Conservation (phyloP, 2,329 filamentous ascomycete species). For the Chrysoporthe austroafricana region DNA sequence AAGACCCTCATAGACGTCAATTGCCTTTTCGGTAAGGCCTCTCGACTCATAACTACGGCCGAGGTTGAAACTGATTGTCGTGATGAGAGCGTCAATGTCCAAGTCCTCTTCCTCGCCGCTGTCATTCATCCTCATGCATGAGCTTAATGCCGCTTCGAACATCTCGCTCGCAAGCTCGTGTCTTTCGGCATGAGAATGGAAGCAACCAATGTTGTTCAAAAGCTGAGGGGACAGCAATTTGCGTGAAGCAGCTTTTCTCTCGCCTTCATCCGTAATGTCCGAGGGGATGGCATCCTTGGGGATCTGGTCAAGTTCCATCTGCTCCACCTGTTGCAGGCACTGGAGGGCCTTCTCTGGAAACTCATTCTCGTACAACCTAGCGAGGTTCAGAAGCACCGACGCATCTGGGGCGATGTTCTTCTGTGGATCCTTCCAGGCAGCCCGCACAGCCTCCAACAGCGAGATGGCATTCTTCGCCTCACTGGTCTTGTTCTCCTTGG, state of each 20-base stretch:
- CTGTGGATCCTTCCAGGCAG: constrained; percentile 91
- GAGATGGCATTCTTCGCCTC: constrained; percentile 86
- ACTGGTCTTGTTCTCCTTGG: constrained; percentile 83
- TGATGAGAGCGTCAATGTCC: constrained; percentile 90
- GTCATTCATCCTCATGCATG: constrained; percentile 80
- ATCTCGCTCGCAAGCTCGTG: constrained; percentile 78
- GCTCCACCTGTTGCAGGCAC: constrained; percentile 89
- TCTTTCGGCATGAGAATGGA: constrained; percentile 87
- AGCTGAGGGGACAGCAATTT: constrained; percentile 85
- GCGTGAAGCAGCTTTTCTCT: constrained; percentile 65
- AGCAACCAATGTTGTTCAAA: constrained; percentile 96
- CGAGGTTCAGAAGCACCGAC: constrained; percentile 87
- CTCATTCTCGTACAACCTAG: constrained; percentile 85
- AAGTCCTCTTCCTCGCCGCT: constrained; percentile 71
- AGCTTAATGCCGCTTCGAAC: constrained; percentile 89
- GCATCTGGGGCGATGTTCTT: constrained; percentile 80
- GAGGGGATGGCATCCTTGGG: constrained; percentile 69
- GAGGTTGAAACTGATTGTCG: constrained; percentile 96
- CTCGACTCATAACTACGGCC: constrained; percentile 90
- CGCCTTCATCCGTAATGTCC: constrained; percentile 62
- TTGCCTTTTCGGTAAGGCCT: constrained; percentile 78
- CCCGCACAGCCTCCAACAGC: constrained; percentile 80
- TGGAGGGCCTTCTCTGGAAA: constrained; percentile 89
- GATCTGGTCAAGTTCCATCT: constrained; percentile 82
- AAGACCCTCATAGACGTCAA: constrained; percentile 85